A percentile compares a stretch with the other conserved stretches of the same genome.
Conservation (phyloP, 2,329 filamentous ascomycete genomes). For the Didymella glomerata region DNA sequence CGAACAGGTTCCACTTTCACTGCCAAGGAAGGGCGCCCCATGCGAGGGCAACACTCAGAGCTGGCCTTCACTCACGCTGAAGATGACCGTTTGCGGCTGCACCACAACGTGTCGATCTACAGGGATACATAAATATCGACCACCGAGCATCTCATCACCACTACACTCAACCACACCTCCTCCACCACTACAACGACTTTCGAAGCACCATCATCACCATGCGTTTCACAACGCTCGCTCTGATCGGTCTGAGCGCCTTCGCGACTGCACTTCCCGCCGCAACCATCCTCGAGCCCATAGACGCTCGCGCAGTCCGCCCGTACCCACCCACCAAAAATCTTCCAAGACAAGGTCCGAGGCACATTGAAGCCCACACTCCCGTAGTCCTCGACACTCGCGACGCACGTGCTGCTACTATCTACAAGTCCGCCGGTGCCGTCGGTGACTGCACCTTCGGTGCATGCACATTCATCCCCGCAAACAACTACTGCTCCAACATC, state of each 20-base stretch:
- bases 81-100: neutral
- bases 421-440: conserved; percentile 3
- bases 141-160: neutral
- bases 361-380: neutral
- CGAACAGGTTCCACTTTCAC: neutral
- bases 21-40: conserved; percentile 7
- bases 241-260: neutral
- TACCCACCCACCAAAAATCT: no score
- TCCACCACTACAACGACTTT: neutral
- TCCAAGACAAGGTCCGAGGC: conserved; percentile 7
- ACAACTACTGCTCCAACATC: conserved; percentile 11
- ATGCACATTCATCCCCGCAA: conserved; percentile 11
- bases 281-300: neutral
- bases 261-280: neutral
- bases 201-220: no score
- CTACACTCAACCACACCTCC: neutral
- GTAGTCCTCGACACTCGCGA: neutral
- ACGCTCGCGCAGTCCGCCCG: neutral
- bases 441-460: neutral
- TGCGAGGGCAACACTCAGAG: neutral
- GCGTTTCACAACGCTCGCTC: no score
- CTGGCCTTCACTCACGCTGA: neutral
- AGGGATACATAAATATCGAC: neutral
- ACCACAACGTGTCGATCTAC: no score
- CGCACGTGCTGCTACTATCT: conserved; percentile 15